Evolutionary conservation across 2,329 filamentous ascomycete genomes (phyloP).

Genomic region (Alternaria panax): DNA sequence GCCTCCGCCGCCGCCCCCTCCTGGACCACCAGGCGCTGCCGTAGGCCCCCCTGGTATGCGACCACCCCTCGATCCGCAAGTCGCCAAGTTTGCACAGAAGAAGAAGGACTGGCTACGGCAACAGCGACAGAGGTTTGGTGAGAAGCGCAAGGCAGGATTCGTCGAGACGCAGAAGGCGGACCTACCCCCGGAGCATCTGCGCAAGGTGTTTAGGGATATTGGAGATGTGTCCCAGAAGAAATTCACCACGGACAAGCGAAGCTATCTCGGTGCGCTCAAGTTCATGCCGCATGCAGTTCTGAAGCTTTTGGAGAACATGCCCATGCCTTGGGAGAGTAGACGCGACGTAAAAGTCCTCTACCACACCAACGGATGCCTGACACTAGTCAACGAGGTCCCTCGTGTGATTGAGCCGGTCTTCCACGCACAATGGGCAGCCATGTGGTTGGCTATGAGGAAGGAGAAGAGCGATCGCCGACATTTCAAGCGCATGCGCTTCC

Average conservation of each 20-base stretch:
- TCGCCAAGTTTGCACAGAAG: constrained; percentile 96
- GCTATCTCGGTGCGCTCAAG: constrained; percentile 95
- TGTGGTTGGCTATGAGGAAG: constrained; percentile 98
- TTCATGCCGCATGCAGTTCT: constrained; percentile 99
- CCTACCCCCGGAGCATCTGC: constrained; percentile 96
- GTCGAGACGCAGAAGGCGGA: constrained; percentile 98
- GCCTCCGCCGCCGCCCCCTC: constrained; percentile 67
- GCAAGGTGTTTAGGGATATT: constrained; percentile 98
- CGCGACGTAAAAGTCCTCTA: constrained; percentile 98
- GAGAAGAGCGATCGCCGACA: constrained; percentile 95
- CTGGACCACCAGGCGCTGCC: constrained; percentile 60
- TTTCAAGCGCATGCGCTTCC: constrained; percentile 99
- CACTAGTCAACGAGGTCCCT: constrained; percentile 94
- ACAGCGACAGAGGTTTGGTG: constrained; percentile 91
- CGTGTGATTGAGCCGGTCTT: constrained; percentile 98
- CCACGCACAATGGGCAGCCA: constrained; percentile 98
- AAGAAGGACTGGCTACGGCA: constrained; percentile 97
- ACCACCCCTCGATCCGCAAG: constrained; percentile 79
- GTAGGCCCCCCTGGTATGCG: constrained; percentile 70
- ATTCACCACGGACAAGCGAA: constrained; percentile 97
- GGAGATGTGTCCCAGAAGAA: constrained; percentile 99
- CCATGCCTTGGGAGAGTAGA: constrained; percentile 98
- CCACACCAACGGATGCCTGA: constrained; percentile 96
- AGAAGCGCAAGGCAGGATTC: constrained; percentile 95
- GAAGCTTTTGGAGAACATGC: constrained; percentile 98